Conservation (phyloP, 2,329 filamentous ascomycete species). For the Myriosclerotinia duriaeana region DNA sequence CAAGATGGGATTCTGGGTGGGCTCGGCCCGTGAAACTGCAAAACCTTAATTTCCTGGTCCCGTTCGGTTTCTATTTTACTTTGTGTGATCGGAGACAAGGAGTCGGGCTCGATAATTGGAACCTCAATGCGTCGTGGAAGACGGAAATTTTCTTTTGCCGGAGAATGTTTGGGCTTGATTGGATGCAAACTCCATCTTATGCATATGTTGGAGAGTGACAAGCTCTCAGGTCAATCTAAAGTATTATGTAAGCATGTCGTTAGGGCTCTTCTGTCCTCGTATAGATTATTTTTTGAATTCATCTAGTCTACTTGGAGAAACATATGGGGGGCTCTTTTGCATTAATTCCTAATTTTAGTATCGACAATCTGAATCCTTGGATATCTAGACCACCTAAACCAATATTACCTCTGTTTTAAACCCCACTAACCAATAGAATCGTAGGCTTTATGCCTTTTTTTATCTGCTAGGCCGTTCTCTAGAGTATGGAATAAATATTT, state of each 20-base stretch:
- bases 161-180: not conserved
- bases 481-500: not conserved
- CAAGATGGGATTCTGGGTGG: conserved; percentile 1
- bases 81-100: conserved; percentile 1
- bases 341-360: not conserved
- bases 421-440: not conserved
- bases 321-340: not conserved
- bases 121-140: not conserved
- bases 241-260: conserved; percentile 8
- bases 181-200: not conserved
- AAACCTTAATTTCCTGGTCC: not conserved
- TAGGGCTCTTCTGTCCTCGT: not conserved
- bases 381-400: not conserved
- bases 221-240: not conserved
- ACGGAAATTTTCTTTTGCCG: not conserved
- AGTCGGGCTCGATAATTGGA: not conserved
- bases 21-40: conserved; percentile 14
- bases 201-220: not conserved
- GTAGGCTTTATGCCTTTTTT: not conserved
- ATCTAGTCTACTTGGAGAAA: not conserved
- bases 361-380: not conserved
- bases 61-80: not conserved
- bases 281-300: too few relatives aligned
- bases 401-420: not conserved
- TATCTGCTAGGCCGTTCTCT: not conserved